Evolutionary conservation across 225 moss, liverwort and hornwort genomes (phyloP), one percentile per base, ranked within the genome.

Genomic region (Pleurozium schreberi): DNA sequence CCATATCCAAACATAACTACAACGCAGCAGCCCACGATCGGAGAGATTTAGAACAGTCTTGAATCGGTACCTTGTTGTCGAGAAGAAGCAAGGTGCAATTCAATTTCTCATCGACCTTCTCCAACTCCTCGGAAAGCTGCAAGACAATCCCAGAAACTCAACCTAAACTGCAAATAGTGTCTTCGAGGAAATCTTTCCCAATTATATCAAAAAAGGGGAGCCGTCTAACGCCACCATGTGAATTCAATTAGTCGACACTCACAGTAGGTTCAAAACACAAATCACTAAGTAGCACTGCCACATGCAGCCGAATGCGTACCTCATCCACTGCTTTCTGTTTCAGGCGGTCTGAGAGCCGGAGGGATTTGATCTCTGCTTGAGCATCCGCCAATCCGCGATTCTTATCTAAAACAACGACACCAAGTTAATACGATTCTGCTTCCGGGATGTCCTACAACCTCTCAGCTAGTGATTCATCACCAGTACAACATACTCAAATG

Each of bases 261-360:
- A 55, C 42, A 65, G 21, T 27, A 16, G 50, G 38, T 55, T 85
- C 18, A 4, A 49, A 27, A 17, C 70, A 22, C 38, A 65, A 28
- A 42, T 70, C 79, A 45, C 87, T 47, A 36, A 36, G 53, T 69
- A 60, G 68, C 49, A 55, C 49, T 77, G 70, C 27, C 75, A 82
- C 85, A 87, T 33, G 81, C 69, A 83, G 75, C 76, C 21, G 55
- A 90, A 30, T 66, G 69, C 76, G 59, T 93, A 94, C 94, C 94
- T 93, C 94, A 75, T 94, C 93, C 86, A 94, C 94, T 83, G 94
- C 94, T 90, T 94, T 94, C 91, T 93, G 88, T 89, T 93, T 94
- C 85, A 91, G 70, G 27, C 94, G 93, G 91, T 94, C 94, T 40
- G 93, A 94, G 83, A 94, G 90, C 86, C 92, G 92, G 49, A 94